Evolutionary conservation across 345 rosid species (phyloP).

Genomic region (Populus pruinosa): DNA sequence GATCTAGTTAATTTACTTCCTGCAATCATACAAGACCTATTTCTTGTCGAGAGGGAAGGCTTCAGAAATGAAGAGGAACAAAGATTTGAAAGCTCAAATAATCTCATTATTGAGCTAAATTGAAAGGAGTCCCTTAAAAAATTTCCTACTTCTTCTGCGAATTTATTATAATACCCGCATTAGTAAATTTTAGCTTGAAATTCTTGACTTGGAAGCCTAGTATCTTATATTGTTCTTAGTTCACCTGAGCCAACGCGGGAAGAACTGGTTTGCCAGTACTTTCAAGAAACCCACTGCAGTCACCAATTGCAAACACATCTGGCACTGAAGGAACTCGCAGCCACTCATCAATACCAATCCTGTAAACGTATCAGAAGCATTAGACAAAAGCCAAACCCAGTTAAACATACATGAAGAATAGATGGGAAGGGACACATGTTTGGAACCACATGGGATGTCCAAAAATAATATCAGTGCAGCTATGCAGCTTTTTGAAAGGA

Average conservation of each 20-base stretch:
- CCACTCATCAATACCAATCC: conserved; percentile 89
- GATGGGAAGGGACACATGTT: not conserved
- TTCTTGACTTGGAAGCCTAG: not conserved
- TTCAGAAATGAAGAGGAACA: not conserved
- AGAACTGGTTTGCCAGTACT: conserved; percentile 77
- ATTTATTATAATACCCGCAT: not conserved
- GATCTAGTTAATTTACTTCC: not conserved
- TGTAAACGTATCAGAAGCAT: conserved; percentile 20
- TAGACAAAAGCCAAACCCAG: not conserved
- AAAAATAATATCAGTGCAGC: not conserved
- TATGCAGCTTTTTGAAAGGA: not conserved
- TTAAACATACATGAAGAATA: not conserved
- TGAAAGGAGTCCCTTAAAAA: not conserved
- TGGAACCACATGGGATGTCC: not conserved
- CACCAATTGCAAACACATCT: conserved; percentile 89
- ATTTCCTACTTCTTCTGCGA: not conserved
- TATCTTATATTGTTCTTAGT: not conserved
- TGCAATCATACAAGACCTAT: not conserved
- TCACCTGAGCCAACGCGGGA: conserved; percentile 94
- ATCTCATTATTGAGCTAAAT: not conserved
- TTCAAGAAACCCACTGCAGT: conserved; percentile 92
- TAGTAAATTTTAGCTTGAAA: not conserved
- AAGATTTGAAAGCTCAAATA: not conserved
- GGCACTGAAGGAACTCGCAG: conserved; percentile 72
- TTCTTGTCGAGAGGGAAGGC: not conserved